phyloP scores from a whole-genome alignment of 1,284 basidiomycete genomes.

The Austroboletus niveus region DNA sequence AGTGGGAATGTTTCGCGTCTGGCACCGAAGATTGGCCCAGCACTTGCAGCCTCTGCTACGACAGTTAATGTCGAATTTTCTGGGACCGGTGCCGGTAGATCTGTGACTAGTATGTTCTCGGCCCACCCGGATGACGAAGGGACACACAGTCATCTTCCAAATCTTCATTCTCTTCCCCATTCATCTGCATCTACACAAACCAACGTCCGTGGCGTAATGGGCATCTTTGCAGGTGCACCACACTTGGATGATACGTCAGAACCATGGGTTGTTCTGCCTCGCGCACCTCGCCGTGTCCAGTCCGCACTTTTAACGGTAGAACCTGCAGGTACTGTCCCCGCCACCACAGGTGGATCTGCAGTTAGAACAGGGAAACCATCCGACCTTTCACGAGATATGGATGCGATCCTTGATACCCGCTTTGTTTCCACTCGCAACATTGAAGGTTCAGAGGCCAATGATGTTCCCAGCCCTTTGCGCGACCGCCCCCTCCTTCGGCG shows the following conservation, averaged over 20 bases:
- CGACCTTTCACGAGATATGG: conserved; percentile 63
- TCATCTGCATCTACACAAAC: conserved; percentile 23
- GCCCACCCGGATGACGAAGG: conserved; percentile 31
- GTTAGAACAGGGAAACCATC: conserved; percentile 28
- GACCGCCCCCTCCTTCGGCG: conserved; percentile 72
- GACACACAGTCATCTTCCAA: conserved; percentile 17
- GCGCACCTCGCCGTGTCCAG: conserved; percentile 38
- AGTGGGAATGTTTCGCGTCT: conserved; percentile 35
- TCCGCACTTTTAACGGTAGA: conserved; percentile 28
- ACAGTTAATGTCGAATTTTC: conserved; percentile 95
- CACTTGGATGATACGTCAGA: conserved; percentile 42
- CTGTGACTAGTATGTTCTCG: conserved; percentile 59
- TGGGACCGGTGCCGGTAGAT: conserved; percentile 68
- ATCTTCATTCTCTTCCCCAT: conserved; percentile 17
- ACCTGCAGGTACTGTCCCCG: conserved; percentile 14
- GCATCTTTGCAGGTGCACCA: conserved; percentile 84
- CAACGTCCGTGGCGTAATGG: conserved; percentile 50
- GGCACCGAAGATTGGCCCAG: conserved; percentile 75
- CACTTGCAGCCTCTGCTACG: conserved; percentile 80
- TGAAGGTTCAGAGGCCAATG: conserved; percentile 38
- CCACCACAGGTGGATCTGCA: conserved; percentile 24
- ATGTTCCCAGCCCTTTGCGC: conserved; percentile 44
- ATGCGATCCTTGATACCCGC: conserved; percentile 71
- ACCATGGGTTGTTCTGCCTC: conserved; percentile 66
- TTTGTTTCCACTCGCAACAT: conserved; percentile 28